Percentiles rank a stretch among this genome's conserved stretches.
phyloP scores from a whole-genome alignment of 176 grass and related monocot genomes.

The Poa annua region DNA sequence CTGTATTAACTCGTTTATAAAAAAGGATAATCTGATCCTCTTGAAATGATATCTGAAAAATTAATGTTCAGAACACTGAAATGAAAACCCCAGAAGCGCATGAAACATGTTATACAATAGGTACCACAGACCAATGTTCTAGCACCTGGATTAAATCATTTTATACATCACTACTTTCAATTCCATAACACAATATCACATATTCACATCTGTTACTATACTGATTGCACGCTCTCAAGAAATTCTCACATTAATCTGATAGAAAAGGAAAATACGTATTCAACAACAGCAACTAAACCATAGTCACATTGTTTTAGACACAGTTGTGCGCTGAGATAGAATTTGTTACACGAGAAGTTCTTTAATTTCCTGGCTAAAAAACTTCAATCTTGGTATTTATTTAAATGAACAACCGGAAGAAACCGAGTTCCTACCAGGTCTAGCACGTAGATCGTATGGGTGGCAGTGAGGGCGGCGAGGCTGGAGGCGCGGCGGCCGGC shows the following conservation, averaged over 20 bases:
- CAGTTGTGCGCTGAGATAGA: slow-evolving; percentile 5
- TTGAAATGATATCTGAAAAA: not conserved
- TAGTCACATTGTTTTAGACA: not conserved
- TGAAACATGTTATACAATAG: not conserved
- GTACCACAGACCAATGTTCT: not conserved
- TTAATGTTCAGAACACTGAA: not conserved
- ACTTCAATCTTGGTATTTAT: not conserved
- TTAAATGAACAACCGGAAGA: too few relatives aligned
- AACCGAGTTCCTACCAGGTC: too few relatives aligned
- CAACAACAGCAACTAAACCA: not conserved
- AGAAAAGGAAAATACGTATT: not conserved
- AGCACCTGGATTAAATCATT: slow-evolving; percentile 2
- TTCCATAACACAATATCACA: slow-evolving; percentile 1
- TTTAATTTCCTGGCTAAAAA: not conserved
- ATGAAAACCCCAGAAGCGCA: not conserved
- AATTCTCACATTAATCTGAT: not conserved
- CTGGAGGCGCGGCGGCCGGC: too few relatives aligned
- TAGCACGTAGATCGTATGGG: too few relatives aligned
- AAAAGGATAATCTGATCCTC: slow-evolving; percentile 22
- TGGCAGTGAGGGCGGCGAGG: too few relatives aligned
- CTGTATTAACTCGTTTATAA: slow-evolving; percentile 39
- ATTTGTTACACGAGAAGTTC: not conserved
- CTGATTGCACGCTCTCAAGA: not conserved
- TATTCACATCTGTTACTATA: not conserved
- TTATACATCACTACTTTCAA: not conserved